These are phyloP conservation scores for Cercospora sp. DNA, from an alignment of 2,329 filamentous ascomycete species.

Conservation along the genomic window DNA sequence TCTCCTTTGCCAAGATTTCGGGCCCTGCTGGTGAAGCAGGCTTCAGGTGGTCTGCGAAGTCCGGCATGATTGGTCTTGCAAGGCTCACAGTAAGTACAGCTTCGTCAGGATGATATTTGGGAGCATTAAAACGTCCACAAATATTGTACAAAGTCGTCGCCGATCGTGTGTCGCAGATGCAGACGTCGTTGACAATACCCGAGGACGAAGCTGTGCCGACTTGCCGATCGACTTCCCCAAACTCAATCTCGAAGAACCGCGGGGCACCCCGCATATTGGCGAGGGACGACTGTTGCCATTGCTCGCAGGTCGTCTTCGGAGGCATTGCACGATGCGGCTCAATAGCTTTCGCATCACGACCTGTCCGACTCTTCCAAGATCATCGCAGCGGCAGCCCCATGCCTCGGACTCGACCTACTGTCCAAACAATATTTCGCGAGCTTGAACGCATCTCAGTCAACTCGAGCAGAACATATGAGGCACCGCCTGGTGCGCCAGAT, in stretches of 20 bases:
- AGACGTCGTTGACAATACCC: conserved; percentile 7
- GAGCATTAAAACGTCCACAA: not conserved
- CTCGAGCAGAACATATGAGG: conserved; percentile 23
- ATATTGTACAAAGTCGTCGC: not conserved
- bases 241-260: conserved; percentile 9
- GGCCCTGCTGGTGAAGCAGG: conserved; percentile 49
- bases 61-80: conserved; percentile 40
- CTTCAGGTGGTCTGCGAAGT: conserved; percentile 53
- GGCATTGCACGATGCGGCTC: not conserved
- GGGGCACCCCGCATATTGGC: conserved; percentile 1
- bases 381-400: not conserved
- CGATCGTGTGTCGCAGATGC: not conserved
- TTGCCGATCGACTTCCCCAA: conserved; percentile 12
- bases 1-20: conserved; percentile 48
- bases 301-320: not conserved
- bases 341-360: not conserved
- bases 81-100: not conserved
- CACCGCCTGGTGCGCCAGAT: conserved; percentile 7
- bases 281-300: not conserved
- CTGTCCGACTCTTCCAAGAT: not conserved
- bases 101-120: not conserved
- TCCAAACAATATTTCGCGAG: conserved; percentile 24
- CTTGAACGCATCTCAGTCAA: conserved; percentile 21
- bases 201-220: conserved; percentile 11
- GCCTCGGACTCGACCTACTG: conserved; percentile 22